Conservation (phyloP, 2,329 filamentous ascomycete genomes). For the Chaetomiaceae sp. region DNA sequence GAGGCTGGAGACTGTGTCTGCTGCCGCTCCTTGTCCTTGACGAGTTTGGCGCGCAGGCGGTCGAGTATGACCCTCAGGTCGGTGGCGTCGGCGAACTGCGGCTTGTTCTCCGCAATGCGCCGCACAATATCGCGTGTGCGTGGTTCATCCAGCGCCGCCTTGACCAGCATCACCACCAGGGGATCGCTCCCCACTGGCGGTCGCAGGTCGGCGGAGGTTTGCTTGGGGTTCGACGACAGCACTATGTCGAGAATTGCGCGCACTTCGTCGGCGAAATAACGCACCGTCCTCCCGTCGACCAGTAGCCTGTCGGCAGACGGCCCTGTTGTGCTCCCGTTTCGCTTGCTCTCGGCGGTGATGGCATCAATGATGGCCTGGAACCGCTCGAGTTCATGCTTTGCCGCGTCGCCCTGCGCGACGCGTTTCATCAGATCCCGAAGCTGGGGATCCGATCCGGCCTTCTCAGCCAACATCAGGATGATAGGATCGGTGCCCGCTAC, state of each 20-base stretch:
- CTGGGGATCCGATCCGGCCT: slow-evolving; percentile 66
- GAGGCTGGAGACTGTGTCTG: slow-evolving; percentile 18
- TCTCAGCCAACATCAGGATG: slow-evolving; percentile 72
- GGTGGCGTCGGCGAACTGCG: slow-evolving; percentile 48
- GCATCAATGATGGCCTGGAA: slow-evolving; percentile 81
- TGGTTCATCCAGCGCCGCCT: slow-evolving; percentile 51
- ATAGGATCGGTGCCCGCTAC: slow-evolving; percentile 60
- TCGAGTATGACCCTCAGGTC: slow-evolving; percentile 53
- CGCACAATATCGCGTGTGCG: slow-evolving; percentile 48
- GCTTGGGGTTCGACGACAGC: slow-evolving; percentile 53
- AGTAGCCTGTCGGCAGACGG: slow-evolving; percentile 52
- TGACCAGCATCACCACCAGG: slow-evolving; percentile 53
- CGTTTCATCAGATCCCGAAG: slow-evolving; percentile 78
- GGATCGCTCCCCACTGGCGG: slow-evolving; percentile 52
- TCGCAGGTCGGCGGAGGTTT: slow-evolving; percentile 49
- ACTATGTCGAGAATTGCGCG: slow-evolving; percentile 55
- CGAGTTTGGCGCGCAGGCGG: slow-evolving; percentile 40
- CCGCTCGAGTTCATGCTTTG: slow-evolving; percentile 64
- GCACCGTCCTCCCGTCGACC: slow-evolving; percentile 53
- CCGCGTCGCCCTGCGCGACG: slow-evolving; percentile 71
- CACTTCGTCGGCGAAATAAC: slow-evolving; percentile 57
- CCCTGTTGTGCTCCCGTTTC: slow-evolving; percentile 46
- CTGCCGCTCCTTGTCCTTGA: slow-evolving; percentile 32
- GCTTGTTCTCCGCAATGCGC: slow-evolving; percentile 49
- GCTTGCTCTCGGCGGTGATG: slow-evolving; percentile 59